Conservation (phyloP, 345 rosid species). For the Hevea brasiliensis region DNA sequence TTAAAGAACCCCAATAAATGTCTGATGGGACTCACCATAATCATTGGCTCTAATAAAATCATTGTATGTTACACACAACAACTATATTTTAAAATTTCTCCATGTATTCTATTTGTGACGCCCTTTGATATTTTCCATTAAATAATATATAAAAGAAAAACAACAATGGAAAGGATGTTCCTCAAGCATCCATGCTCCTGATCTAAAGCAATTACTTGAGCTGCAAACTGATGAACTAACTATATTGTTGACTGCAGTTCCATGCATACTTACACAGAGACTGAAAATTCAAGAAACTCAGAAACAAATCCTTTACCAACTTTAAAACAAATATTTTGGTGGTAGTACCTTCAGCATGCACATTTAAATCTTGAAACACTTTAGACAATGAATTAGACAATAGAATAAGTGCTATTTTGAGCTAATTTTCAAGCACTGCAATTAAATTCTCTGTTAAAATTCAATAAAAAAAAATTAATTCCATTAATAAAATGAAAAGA, state of each 20-base stretch:
- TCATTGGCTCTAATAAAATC: not conserved
- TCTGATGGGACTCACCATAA: not conserved
- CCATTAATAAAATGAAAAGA: too few relatives aligned
- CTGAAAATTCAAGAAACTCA: not conserved
- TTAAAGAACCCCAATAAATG: not conserved
- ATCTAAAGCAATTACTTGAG: constrained; percentile 8
- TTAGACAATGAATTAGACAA: not conserved
- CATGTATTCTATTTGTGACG: not conserved
- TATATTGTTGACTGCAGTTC: not conserved
- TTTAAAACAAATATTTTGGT: not conserved
- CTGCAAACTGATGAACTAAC: too few relatives aligned
- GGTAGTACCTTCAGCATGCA: not conserved
- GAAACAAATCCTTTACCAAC: not conserved
- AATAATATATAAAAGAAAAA: not conserved
- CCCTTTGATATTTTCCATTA: not conserved
- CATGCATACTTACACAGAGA: not conserved
- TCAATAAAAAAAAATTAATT: too few relatives aligned
- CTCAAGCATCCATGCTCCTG: not conserved
- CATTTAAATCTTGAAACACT: not conserved
- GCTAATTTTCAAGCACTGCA: not conserved
- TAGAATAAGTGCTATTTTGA: not conserved
- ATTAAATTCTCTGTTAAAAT: not conserved
- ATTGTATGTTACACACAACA: too few relatives aligned
- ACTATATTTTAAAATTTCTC: too few relatives aligned
- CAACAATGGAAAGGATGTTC: not conserved